Conservation (phyloP, 345 rosid genomes). For the Boechera stricta region DNA sequence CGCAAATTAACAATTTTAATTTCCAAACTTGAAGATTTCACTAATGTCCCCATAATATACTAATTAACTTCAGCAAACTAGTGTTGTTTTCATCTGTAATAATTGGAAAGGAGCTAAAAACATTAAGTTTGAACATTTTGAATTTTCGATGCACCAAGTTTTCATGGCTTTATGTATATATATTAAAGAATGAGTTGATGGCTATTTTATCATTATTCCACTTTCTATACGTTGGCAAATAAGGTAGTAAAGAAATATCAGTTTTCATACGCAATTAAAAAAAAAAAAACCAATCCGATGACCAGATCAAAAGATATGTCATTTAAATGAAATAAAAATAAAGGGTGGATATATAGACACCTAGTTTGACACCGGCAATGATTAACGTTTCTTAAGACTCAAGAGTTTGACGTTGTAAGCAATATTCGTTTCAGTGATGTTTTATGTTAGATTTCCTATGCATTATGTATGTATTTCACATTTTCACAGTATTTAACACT, state of each 20-base stretch:
- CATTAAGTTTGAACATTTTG: not conserved
- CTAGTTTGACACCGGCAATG: constrained; percentile 4
- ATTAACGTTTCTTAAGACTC: not conserved
- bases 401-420: not conserved
- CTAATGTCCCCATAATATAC: not conserved
- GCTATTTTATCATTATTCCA: not conserved
- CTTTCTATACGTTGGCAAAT: not conserved
- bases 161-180: not conserved
- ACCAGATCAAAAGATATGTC: not conserved
- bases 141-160: not conserved
- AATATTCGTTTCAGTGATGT: not conserved
- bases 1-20: not conserved
- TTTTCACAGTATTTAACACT: not conserved
- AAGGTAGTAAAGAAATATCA: not conserved
- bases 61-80: not conserved
- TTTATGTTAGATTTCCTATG: not conserved
- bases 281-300: not conserved
- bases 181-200: not conserved
- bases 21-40: constrained; percentile 6
- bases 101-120: not conserved
- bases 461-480: not conserved
- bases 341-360: not conserved
- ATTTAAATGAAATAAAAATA: not conserved
- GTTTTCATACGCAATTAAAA: not conserved
- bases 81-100: not conserved